Conservation (phyloP, 352 stramenopile genomes). For the Globisporangium nodosum region DNA sequence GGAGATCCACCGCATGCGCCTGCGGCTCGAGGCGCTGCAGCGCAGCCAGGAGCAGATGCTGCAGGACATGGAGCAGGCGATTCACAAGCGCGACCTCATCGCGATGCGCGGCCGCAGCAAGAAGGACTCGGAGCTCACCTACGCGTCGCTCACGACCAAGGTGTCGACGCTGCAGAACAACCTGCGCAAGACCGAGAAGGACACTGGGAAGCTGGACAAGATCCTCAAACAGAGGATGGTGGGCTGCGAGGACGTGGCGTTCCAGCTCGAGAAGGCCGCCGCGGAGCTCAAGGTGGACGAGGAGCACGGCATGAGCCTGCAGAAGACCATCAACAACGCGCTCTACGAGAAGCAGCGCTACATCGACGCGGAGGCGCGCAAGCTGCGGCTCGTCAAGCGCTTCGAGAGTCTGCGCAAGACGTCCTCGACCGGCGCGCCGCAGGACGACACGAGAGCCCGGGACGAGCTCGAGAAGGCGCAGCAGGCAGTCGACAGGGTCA, state of each 20-base stretch:
- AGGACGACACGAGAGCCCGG: slow-evolving; percentile 42
- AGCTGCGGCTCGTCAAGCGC: slow-evolving; percentile 64
- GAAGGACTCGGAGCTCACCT: slow-evolving; percentile 80
- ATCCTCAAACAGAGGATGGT: slow-evolving; percentile 56
- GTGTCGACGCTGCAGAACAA: slow-evolving; percentile 75
- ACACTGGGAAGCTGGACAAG: slow-evolving; percentile 55
- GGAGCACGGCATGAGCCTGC: slow-evolving; percentile 52
- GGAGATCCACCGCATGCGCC: slow-evolving; percentile 94
- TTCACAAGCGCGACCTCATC: slow-evolving; percentile 92
- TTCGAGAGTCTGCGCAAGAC: slow-evolving; percentile 53
- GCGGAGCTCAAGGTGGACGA: slow-evolving; percentile 79
- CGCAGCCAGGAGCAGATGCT: slow-evolving; percentile 92
- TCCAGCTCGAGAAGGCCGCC: slow-evolving; percentile 72
- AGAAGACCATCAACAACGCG: slow-evolving; percentile 79
- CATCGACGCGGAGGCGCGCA: slow-evolving; percentile 65
- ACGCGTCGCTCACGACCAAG: slow-evolving; percentile 81
- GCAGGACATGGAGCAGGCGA: slow-evolving; percentile 92
- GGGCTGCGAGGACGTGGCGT: slow-evolving; percentile 54
- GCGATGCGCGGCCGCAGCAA: slow-evolving; percentile 80
- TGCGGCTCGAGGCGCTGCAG: slow-evolving; percentile 88
- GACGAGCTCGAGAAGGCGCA: slow-evolving; percentile 51
- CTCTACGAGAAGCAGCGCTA: slow-evolving; percentile 91
- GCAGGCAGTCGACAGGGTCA: slow-evolving; percentile 41
- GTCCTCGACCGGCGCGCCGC: slow-evolving; percentile 21
- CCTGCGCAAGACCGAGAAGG: slow-evolving; percentile 61